phyloP scores from a whole-genome alignment of 495 filamentous ascomycete genomes.

The Ramalina intermedia region DNA sequence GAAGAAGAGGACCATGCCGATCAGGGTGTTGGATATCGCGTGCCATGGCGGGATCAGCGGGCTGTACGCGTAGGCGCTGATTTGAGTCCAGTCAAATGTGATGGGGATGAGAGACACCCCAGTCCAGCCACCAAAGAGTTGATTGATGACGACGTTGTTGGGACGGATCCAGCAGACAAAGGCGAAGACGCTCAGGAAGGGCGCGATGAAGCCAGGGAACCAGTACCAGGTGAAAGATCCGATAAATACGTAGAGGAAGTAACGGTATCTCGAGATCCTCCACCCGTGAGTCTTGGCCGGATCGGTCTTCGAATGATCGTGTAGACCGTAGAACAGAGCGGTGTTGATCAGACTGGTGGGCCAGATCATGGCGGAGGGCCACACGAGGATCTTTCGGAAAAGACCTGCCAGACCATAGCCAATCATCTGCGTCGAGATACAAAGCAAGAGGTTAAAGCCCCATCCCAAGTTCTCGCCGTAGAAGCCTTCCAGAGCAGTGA shows the following conservation, averaged over 20 bases:
- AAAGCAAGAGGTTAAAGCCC: constrained; percentile 52
- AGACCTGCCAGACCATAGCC: constrained; percentile 65
- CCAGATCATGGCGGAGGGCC: constrained; percentile 61
- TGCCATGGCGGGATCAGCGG: constrained; percentile 59
- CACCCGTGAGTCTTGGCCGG: constrained; percentile 46
- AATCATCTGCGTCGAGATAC: constrained; percentile 56
- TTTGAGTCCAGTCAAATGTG: constrained; percentile 56
- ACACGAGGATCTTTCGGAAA: constrained; percentile 50
- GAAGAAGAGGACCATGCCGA: constrained; percentile 40
- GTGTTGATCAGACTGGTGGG: constrained; percentile 49
- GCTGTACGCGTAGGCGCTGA: constrained; percentile 49
- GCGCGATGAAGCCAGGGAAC: constrained; percentile 36
- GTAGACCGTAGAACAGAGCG: constrained; percentile 55
- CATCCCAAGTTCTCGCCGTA: constrained; percentile 55
- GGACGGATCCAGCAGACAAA: constrained; percentile 38
- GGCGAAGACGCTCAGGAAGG: constrained; percentile 32
- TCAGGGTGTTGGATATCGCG: constrained; percentile 42
- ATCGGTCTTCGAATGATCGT: constrained; percentile 46
- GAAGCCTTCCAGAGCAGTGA: constrained; percentile 51
- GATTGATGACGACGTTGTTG: constrained; percentile 34
- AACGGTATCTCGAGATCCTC: constrained; percentile 47
- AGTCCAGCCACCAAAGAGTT: constrained; percentile 46
- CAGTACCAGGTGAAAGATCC: constrained; percentile 50
- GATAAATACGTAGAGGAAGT: constrained; percentile 46
- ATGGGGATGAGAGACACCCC: constrained; percentile 47